phyloP scores from a whole-genome alignment of 257 asterid species.

The Solanum sejunctum region DNA sequence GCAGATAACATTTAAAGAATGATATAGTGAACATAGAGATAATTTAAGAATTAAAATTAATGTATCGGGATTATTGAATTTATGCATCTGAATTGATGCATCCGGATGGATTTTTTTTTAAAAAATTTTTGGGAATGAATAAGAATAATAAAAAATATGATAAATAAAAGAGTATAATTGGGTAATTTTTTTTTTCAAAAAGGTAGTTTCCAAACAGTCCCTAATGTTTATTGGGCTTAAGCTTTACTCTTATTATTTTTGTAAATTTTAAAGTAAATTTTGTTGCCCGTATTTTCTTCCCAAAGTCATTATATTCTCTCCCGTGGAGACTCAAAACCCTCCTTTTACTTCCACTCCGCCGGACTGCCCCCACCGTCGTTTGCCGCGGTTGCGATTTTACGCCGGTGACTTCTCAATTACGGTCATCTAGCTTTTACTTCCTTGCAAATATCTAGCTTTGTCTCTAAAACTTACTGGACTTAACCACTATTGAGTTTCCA shows the following conservation, averaged over 20 bases:
- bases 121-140: too few species aligned
- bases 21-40: too few species aligned
- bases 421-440: neutral
- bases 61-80: too few species aligned
- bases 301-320: neutral
- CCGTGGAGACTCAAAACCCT: neutral
- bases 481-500: neutral
- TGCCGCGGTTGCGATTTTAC: neutral
- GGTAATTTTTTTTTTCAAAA: too few species aligned
- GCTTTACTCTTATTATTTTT: neutral
- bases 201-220: neutral
- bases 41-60: too few species aligned
- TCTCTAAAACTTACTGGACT: neutral
- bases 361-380: neutral
- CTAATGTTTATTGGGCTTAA: neutral
- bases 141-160: too few species aligned
- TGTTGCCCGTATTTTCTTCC: neutral
- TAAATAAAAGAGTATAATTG: too few species aligned
- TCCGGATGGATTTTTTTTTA: too few species aligned
- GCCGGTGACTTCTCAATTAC: neutral
- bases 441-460: neutral
- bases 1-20: too few species aligned
- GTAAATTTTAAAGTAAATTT: neutral
- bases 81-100: too few species aligned
- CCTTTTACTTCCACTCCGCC: neutral